phyloP scores from a whole-genome alignment of 192 early-diverging fungal species.

The Geranomyces variabilis region DNA sequence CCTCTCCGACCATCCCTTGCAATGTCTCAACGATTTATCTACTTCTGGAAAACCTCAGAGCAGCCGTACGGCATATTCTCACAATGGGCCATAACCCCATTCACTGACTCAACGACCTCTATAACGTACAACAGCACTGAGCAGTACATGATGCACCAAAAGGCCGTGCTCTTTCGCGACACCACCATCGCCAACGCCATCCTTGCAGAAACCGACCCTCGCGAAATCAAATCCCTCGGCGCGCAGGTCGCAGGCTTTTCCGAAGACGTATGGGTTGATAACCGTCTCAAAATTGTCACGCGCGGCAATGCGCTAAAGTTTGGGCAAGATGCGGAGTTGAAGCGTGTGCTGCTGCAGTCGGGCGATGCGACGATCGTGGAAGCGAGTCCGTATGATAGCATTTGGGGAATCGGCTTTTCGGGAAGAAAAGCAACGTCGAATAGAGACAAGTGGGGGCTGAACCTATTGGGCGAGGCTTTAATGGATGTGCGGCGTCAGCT shows the following conservation, averaged over 20 bases:
- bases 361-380: constrained; percentile 5
- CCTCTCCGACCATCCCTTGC: no score
- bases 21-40: background rate
- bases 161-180: constrained; percentile 16
- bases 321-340: constrained; percentile 4
- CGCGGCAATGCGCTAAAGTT: background rate
- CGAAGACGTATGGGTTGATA: background rate
- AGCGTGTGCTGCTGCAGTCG: background rate
- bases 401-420: constrained; percentile 9
- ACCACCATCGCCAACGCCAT: background rate
- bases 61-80: constrained; percentile 18
- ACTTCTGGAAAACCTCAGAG: constrained; percentile 23
- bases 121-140: constrained; percentile 13
- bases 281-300: background rate
- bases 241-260: background rate
- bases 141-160: constrained; percentile 25
- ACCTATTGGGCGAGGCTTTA: constrained; percentile 10
- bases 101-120: background rate
- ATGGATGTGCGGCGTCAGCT: background rate
- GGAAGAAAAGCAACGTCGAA: background rate
- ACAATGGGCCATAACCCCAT: constrained; percentile 16
- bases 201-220: constrained; percentile 7
- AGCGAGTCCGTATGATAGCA: constrained; percentile 5
- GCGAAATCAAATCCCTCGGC: constrained; percentile 12
- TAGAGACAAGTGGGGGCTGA: constrained; percentile 15